Evolutionary conservation across 495 filamentous ascomycete species (phyloP).

Genomic region (Tuber calosporum): DNA sequence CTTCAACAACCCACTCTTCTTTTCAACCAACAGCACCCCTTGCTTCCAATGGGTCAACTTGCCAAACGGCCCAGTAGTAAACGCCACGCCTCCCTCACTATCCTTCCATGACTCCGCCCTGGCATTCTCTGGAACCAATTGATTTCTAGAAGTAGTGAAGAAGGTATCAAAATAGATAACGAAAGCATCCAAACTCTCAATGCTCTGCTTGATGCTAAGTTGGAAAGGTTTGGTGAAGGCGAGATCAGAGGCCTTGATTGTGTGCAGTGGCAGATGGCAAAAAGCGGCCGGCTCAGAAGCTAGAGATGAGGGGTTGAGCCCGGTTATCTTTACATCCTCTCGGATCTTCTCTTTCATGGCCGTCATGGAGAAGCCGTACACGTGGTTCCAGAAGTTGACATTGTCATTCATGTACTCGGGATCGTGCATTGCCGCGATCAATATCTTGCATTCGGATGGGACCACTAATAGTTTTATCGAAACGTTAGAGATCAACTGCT

Average conservation of each 20-base stretch:
- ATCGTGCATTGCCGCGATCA: slow-evolving; percentile 43
- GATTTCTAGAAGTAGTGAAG: slow-evolving; percentile 89
- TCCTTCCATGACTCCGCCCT: slow-evolving; percentile 43
- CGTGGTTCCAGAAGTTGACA: slow-evolving; percentile 69
- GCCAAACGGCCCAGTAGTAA: slow-evolving; percentile 45
- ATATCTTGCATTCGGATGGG: slow-evolving; percentile 24
- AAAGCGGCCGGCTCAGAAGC: slow-evolving; percentile 65
- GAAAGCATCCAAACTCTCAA: slow-evolving; percentile 86
- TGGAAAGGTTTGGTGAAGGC: slow-evolving; percentile 59
- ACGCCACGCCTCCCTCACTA: slow-evolving; percentile 41
- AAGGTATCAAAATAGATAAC: slow-evolving; percentile 99
- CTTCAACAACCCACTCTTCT: slow-evolving; percentile 36
- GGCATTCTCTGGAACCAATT: slow-evolving; percentile 48
- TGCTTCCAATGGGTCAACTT: slow-evolving; percentile 46
- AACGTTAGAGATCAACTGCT: neutral
- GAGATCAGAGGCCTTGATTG: slow-evolving; percentile 56
- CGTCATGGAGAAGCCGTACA: slow-evolving; percentile 71
- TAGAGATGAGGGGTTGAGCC: slow-evolving; percentile 63
- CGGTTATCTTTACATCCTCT: slow-evolving; percentile 65
- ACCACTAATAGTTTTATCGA: slow-evolving; percentile 16
- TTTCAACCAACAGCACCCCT: slow-evolving; percentile 43
- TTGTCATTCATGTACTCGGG: slow-evolving; percentile 47
- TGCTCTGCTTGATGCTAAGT: slow-evolving; percentile 49
- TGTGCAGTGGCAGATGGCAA: slow-evolving; percentile 67
- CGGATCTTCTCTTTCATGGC: slow-evolving; percentile 64